Evolutionary conservation across 75 land plant genomes (phyloP), one percentile per base, ranked within the genome.

Genomic region (Pseudotsuga menziesii): DNA sequence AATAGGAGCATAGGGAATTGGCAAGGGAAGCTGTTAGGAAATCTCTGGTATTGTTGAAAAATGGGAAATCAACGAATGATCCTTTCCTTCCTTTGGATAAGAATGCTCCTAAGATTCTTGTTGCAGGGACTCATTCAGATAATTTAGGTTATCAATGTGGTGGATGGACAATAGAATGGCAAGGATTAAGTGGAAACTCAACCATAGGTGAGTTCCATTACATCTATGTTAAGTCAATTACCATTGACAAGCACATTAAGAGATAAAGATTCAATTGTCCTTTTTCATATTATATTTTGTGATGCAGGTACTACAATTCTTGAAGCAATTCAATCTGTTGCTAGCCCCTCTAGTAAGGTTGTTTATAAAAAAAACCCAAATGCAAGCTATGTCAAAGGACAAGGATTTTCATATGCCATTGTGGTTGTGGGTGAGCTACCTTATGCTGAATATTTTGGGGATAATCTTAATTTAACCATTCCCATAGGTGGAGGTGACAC

Each of bases 11-110:
- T 63, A 80, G 95, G 60, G 85, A 85, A 13, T 66, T 94, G 79
- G 97, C 91, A 26, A 82, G 95, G 52, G 97, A 92, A 81, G 97
- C 97, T 48, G 97, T 94, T 16, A 83, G 97, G 79, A 94, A 92
- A 74, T 92, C 95, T 7, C 86, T 94, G 20, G 97, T 94, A 29
- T 88, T 94, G 11, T 66, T 94, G 64, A 92, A 92, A 83, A 92
- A 92, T 77, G 92, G 89, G 2, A 82, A 85, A 57, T 3, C 63
- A 23, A 54, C 64, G 17, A 58, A 56, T 0, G 19, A 74, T 14
- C 84, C 89, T 2, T 29, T 92, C 27, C 76, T 90, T 3, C 95
- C 95, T 1, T 86, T 92, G 57, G 76, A 82, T 23, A 92, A 88
- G 77, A 83, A 84, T 56, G 89, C 90, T 39, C 13, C 64, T 12